phyloP scores from a whole-genome alignment of 2,329 filamentous ascomycete genomes.

The Aspergillus amoenus region DNA sequence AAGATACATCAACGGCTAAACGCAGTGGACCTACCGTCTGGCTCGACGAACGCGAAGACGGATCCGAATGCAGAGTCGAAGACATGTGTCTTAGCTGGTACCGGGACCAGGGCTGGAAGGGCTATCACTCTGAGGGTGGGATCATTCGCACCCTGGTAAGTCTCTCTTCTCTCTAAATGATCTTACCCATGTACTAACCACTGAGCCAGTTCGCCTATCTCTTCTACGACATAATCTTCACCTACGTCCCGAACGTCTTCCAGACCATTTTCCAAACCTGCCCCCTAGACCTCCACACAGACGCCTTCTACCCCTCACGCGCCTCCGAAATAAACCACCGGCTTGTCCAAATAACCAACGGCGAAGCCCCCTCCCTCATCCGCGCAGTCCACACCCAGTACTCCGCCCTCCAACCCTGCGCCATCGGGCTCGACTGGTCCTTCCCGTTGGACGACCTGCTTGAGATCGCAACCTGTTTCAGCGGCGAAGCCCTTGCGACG shows the following conservation, averaged over 20 bases:
- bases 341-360: constrained; percentile 83
- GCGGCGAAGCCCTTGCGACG: constrained; percentile 74
- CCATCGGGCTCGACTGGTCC: constrained; percentile 90
- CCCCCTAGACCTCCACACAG: constrained; percentile 87
- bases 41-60: constrained; percentile 72
- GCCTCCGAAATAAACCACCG: constrained; percentile 85
- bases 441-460: constrained; percentile 76
- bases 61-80: constrained; percentile 80
- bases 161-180: not conserved
- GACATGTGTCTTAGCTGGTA: constrained; percentile 91
- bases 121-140: constrained; percentile 88
- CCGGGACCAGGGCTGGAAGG: constrained; percentile 81
- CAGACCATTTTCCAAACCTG: constrained; percentile 94
- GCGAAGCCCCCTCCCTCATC: constrained; percentile 67
- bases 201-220: constrained; percentile 67
- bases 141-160: constrained; percentile 77
- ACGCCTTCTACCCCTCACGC: constrained; percentile 85
- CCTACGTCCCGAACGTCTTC: constrained; percentile 94
- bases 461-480: constrained; percentile 76
- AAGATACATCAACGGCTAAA: constrained; percentile 17
- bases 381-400: constrained; percentile 67
- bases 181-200: not conserved
- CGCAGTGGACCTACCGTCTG: constrained; percentile 68
- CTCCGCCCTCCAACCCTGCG: constrained; percentile 70
- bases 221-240: constrained; percentile 89